Percentiles rank a stretch among this genome's conserved stretches.
These are phyloP conservation scores for Graphilbum fragrans DNA, from an alignment of 2,329 filamentous ascomycete genomes.

Conservation along the genomic window DNA sequence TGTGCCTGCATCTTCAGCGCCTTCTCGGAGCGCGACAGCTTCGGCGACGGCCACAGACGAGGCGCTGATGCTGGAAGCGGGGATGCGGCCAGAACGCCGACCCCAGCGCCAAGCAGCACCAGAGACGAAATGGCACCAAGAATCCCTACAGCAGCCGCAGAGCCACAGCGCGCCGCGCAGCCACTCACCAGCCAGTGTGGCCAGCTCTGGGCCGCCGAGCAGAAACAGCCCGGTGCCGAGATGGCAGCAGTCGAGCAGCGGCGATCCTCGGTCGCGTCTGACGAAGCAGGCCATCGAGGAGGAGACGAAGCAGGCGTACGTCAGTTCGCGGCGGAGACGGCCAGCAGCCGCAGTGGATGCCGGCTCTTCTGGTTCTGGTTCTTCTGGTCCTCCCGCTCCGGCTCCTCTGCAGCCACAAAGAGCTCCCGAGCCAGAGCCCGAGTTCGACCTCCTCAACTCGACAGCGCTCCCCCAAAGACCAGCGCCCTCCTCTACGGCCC, in stretches of 20 bases:
- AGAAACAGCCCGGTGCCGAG: slow-evolving; percentile 37
- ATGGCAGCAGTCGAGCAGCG: slow-evolving; percentile 49
- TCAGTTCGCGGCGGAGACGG: slow-evolving; percentile 76
- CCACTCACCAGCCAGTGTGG: slow-evolving; percentile 29
- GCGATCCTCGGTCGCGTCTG: slow-evolving; percentile 47
- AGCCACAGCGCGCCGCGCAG: slow-evolving; percentile 26
- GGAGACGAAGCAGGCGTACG: slow-evolving; percentile 69
- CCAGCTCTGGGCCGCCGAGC: slow-evolving; percentile 20
- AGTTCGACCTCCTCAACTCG: slow-evolving; percentile 51
- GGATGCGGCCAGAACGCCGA: slow-evolving; percentile 37
- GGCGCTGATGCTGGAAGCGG: slow-evolving; percentile 67
- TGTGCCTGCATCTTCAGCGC: neutral
- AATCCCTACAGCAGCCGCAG: no score
- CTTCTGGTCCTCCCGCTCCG: neutral
- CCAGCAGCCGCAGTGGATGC: slow-evolving; percentile 15
- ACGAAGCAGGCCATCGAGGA: slow-evolving; percentile 66
- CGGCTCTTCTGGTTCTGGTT: slow-evolving; percentile 23
- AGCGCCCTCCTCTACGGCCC: neutral
- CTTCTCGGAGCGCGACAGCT: neutral
- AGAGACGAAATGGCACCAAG: slow-evolving; percentile 12
- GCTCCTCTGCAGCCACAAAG: slow-evolving; percentile 7
- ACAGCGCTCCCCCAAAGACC: slow-evolving; percentile 20
- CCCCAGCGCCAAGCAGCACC: slow-evolving; percentile 7
- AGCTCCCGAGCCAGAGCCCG: slow-evolving; percentile 16
- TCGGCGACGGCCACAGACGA: slow-evolving; percentile 44